Evolutionary conservation across 306 rosid species (phyloP), one percentile per base, ranked within the genome.

Genomic region (Quercus rubra): DNA sequence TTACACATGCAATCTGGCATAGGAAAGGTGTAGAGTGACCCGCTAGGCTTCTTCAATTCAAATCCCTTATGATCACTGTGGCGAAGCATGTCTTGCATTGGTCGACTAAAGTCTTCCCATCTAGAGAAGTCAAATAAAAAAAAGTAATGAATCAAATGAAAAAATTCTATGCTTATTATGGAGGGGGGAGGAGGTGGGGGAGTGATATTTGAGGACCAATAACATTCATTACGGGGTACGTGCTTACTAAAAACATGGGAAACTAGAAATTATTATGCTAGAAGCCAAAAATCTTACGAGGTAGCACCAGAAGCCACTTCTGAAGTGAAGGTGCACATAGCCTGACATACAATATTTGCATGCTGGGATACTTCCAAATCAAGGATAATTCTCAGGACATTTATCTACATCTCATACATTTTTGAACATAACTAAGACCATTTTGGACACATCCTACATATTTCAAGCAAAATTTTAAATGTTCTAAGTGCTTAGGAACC

Each of bases 1-100:
- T 83, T 87, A 84, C 91, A 92, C 98, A 95, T 95, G 84, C 99
- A 94, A 86, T 94, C 99, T 25, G 99, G 99, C 97, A 89, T 86
- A 46, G 99, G 99, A 91, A 92, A 94, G 46, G 87, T 94, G 72
- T 90, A 94, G 14, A 95, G 87, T 51, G 97, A 92, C 2, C 83
- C 97, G 51, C 91, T 84, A 20, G 91, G 70, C 80, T 92, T 95
- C 79, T 90, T 92, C 87, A 91, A 38, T 82, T 95, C 98, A 28
- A 79, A 77, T 76, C 97, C 98, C 83, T 90, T 93, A 74, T 80
- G 84, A 82, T 95, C 98, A 67, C 92, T 95, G 74, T 83, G 93
- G 57, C 73, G 89, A 81, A 92, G 96, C 99, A 95, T 93, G 70
- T 89, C 97, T 75, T 78, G 91, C 94, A 89, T 85, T 80, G 88